Base-by-base conservation (phyloP, 768 basidiomycete genomes). In the Rhodotorula sphaerocarpa region DNA sequence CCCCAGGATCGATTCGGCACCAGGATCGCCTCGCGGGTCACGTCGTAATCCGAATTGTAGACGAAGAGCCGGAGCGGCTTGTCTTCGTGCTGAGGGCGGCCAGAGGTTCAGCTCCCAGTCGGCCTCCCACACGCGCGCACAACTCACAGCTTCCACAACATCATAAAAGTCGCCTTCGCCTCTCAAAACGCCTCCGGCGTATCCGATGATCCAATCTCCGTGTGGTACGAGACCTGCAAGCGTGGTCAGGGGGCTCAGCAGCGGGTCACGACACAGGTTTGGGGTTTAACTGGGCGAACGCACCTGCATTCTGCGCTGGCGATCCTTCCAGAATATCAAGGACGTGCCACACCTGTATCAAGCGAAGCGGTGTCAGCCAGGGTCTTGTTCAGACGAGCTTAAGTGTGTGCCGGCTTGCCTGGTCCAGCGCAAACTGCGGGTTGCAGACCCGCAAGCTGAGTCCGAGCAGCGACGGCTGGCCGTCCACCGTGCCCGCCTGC, bases 1-100 rank as follows among this genome's bases (percentile, higher is more conserved):
- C 93, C 93, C 92, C 93, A 96, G 69, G 93, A 88, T 51, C 91
- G 81, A 75, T 96, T 96, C 15, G 95, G 93, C 54, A 96, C 89
- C 27, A 67, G 62, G 36, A 61, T 43, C 41, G 60, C 52, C 28
- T 60, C 66, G 3, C 50, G 59, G 34, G 79, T 89, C 55, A 76
- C 92, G 90, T 95, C 90, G 74, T 95, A 91, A 75, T 96, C 93
- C 67, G 89, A 85, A 20, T 91, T 95, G 76, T 97, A 99, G 10
- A 99, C 92, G 72, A 92, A 96, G 31, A 96, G 86, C 30, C 90
- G 81, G 31, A 97, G 75, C 14, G 93, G 90, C 75, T 90, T 91
- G 71, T 97, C 92, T 52, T 90, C 81, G 75, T 97, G 90, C 88
- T 95, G 62, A 10, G 61, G 18, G 71, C 70, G n/a, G n/a, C 42